Conservation (phyloP, 1,284 basidiomycete species). For the Cystobasidium pallidum region DNA sequence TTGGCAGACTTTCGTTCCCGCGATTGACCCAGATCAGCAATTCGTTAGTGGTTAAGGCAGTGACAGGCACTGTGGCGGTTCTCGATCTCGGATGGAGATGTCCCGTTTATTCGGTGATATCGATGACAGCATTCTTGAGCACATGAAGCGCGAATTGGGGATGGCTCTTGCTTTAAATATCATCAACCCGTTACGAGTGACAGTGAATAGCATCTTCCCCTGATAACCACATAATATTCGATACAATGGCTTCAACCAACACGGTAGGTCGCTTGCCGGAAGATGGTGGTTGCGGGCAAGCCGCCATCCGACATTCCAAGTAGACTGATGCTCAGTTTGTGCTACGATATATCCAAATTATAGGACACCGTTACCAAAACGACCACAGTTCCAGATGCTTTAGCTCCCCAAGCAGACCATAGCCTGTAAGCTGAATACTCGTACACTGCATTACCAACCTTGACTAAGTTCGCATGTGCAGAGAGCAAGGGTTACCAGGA, state of each 20-base stretch:
- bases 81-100: not conserved
- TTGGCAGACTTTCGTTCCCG: too few species aligned
- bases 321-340: too few species aligned
- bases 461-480: not conserved
- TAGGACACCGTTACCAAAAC: slow-evolving; percentile 16
- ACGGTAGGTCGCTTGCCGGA: not conserved
- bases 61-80: slow-evolving; percentile 11
- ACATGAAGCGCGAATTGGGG: not conserved
- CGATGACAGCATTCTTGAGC: slow-evolving; percentile 15
- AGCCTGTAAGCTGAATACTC: not conserved
- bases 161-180: too few species aligned
- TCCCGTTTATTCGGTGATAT: too few species aligned
- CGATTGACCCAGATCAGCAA: not conserved
- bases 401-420: slow-evolving; percentile 15
- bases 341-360: too few species aligned
- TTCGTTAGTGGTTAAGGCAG: too few species aligned
- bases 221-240: too few species aligned
- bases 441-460: not conserved
- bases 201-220: too few species aligned
- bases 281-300: too few species aligned
- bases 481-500: slow-evolving; percentile 24
- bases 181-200: too few species aligned
- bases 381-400: slow-evolving; percentile 1
- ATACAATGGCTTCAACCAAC: not conserved
- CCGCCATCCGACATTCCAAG: too few species aligned